phyloP scores from a whole-genome alignment of 495 filamentous ascomycete genomes.

The Entonaema liquescens region DNA sequence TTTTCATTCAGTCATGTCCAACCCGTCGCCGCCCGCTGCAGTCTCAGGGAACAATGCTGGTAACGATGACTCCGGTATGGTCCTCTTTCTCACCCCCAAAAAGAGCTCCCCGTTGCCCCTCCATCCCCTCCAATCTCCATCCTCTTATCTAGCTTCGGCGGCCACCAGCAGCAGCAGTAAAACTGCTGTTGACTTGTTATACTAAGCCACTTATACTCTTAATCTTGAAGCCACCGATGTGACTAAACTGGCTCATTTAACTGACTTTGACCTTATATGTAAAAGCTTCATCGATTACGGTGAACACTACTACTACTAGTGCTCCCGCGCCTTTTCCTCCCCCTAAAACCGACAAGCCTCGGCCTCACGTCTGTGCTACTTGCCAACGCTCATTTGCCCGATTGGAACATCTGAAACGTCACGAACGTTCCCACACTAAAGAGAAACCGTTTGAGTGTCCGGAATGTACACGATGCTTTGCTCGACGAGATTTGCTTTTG shows the following conservation, averaged over 20 bases:
- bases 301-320: slow-evolving; percentile 55
- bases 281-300: slow-evolving; percentile 60
- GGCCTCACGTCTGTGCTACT: slow-evolving; percentile 93
- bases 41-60: slow-evolving; percentile 45
- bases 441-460: slow-evolving; percentile 99
- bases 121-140: slow-evolving; percentile 24
- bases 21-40: slow-evolving; percentile 45
- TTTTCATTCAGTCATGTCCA: slow-evolving; percentile 46
- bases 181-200: slow-evolving; percentile 7
- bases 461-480: slow-evolving; percentile 95
- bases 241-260: slow-evolving; percentile 25
- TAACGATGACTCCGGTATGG: slow-evolving; percentile 49
- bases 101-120: slow-evolving; percentile 25
- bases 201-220: slow-evolving; percentile 6
- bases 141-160: slow-evolving; percentile 31
- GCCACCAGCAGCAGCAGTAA: slow-evolving; percentile 16
- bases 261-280: slow-evolving; percentile 41
- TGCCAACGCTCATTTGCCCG: slow-evolving; percentile 94
- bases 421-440: slow-evolving; percentile 98
- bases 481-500: slow-evolving; percentile 88
- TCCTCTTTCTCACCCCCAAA: slow-evolving; percentile 13
- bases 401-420: slow-evolving; percentile 95
- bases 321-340: slow-evolving; percentile 66
- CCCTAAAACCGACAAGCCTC: slow-evolving; percentile 95
- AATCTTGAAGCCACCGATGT: slow-evolving; percentile 10